These are phyloP conservation scores for Capronia coronata DNA, from an alignment of 2,329 filamentous ascomycete species.

Conservation along the genomic window DNA sequence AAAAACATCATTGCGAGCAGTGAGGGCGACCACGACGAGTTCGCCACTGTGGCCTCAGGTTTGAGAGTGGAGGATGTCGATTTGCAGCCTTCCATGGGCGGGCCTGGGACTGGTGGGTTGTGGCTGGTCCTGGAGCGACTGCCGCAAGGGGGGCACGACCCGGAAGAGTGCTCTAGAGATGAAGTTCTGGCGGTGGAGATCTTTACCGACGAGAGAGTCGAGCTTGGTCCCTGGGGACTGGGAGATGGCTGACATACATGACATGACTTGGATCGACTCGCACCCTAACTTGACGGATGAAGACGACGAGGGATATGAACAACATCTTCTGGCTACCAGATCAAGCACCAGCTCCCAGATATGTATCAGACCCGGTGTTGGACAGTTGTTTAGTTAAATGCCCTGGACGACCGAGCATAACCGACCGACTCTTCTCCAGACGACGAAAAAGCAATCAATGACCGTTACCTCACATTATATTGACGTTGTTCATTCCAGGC, in stretches of 20 bases:
- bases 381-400: too few relatives aligned
- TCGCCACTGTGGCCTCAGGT: conserved; percentile 59
- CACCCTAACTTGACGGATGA: too few relatives aligned
- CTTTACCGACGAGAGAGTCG: conserved; percentile 40
- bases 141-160: conserved; percentile 31
- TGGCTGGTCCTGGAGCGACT: conserved; percentile 80
- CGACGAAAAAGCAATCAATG: too few relatives aligned
- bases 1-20: conserved; percentile 54
- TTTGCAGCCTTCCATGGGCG: conserved; percentile 57
- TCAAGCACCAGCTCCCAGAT: too few relatives aligned
- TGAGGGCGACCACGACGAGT: conserved; percentile 58
- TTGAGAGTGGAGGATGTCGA: conserved; percentile 69
- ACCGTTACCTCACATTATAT: too few relatives aligned
- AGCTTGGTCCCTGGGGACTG: conserved; percentile 32
- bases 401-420: too few relatives aligned
- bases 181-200: conserved; percentile 37
- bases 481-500: too few relatives aligned
- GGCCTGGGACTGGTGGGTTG: conserved; percentile 47
- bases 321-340: too few relatives aligned
- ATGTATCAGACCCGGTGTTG: too few relatives aligned
- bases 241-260: conserved; percentile 15
- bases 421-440: too few relatives aligned
- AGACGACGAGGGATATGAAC: too few relatives aligned
- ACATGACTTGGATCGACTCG: too few relatives aligned
- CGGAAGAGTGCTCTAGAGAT: conserved; percentile 35